Base-by-base conservation (phyloP, 164 flowering plant species). In the grape (Vitis vinifera) region DNA sequence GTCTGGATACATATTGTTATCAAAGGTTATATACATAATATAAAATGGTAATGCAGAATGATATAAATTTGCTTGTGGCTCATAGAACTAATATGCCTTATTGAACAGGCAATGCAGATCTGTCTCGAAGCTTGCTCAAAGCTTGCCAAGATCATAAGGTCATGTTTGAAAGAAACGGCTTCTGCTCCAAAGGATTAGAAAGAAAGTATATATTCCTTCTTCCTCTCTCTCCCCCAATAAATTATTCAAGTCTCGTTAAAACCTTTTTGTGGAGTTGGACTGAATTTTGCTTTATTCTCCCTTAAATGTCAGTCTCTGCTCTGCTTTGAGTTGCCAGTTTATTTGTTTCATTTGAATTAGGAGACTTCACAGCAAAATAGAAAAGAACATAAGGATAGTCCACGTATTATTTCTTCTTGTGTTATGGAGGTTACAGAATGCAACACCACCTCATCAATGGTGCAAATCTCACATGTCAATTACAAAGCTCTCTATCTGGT, bases 41-140 rank as follows among this genome's bases (percentile, higher is more conserved):
- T 37, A 37, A 37, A 37, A 37, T 23, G 27, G 27, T 6, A 37
- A 37, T 37, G 44, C 7, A 37, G 6, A 6, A 19, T 49, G 44
- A 19, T 14, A 59, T 55, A 31, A 52, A 7, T 44, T 12, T 55
- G 19, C 9, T 19, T 59, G 52, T 66, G 27, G 44, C 27, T 51
- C 2, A 50, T 15, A 19, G 16, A 17, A 55, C 15, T 27, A 10
- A 37, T 64, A 16, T 23, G 60, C 66, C 30, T 57, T 51, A 23
- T 2, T 73, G 51, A 75, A 66, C 87, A 95, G 97, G 94, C 89
- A 61, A 85, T 93, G 97, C 87, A 89, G 79, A 85, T 95, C 15
- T 93, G 95, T 73, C 83, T 91, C 3, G 96, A 89, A 68, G 99
- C 97, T 30, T 91, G 94, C 73, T 75, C 78, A 11, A 95, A 93